Evolutionary conservation across 257 asterid species (phyloP).

Genomic region (Solanum etuberosum): DNA sequence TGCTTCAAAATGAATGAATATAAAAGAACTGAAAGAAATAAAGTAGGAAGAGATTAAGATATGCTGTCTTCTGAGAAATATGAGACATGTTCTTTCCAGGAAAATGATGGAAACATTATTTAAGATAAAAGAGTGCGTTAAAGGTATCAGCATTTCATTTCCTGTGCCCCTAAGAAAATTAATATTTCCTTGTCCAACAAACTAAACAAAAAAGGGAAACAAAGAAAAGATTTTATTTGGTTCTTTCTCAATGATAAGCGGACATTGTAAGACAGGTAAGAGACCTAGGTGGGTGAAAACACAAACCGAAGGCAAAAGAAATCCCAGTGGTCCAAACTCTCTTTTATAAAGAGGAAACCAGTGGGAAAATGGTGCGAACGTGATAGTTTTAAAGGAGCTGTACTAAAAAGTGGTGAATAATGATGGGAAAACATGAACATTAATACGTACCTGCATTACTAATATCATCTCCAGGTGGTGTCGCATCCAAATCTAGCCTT

Average conservation of each 20-base stretch:
- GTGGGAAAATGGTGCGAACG: not conserved
- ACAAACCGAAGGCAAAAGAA: not conserved
- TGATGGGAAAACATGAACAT: not conserved
- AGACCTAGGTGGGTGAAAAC: not conserved
- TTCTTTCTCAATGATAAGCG: not conserved
- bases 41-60: not conserved
- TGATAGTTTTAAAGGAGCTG: not conserved
- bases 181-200: not conserved
- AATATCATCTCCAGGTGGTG: slow-evolving; percentile 41
- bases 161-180: not conserved
- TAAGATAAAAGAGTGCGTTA: not conserved
- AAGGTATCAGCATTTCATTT: not conserved
- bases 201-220: not conserved
- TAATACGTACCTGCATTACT: slow-evolving; percentile 46
- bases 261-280: not conserved
- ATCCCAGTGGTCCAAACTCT: not conserved
- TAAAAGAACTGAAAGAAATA: not conserved
- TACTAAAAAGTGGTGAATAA: not conserved
- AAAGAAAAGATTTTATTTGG: not conserved
- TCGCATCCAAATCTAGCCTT: slow-evolving; percentile 49
- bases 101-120: not conserved
- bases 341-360: not conserved
- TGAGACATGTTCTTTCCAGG: not conserved
- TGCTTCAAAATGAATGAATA: not conserved
- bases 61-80: not conserved